Evolutionary conservation across 1,284 basidiomycete genomes (phyloP).

Genomic region (Apiotrichum mycotoxinovorans): DNA sequence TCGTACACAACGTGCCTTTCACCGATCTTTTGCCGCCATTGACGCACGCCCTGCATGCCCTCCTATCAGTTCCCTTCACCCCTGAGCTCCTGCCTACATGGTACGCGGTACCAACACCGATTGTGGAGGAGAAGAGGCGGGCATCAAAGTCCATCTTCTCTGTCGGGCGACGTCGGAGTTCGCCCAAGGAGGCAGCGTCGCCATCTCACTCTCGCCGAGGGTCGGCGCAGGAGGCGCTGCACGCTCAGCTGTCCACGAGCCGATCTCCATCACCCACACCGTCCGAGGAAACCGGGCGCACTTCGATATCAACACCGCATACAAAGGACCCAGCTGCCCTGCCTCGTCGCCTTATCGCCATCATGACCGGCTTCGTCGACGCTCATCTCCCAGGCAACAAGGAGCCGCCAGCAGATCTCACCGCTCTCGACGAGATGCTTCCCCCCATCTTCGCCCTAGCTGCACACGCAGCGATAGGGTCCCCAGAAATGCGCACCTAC

Average conservation of each 20-base stretch:
- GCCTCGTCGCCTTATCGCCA: constrained; percentile 24
- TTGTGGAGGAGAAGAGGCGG: not conserved
- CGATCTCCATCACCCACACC: constrained; percentile 15
- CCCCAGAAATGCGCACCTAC: constrained; percentile 57
- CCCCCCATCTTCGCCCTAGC: constrained; percentile 71
- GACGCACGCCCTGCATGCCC: constrained; percentile 36
- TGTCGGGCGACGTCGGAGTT: not conserved
- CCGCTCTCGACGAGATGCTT: constrained; percentile 67
- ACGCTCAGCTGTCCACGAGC: not conserved
- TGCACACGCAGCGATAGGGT: constrained; percentile 63
- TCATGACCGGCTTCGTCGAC: constrained; percentile 31
- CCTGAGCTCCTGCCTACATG: constrained; percentile 32
- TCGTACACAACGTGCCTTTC: constrained; percentile 32
- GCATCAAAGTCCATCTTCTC: not conserved
- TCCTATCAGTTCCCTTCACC: constrained; percentile 38
- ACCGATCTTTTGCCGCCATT: constrained; percentile 36
- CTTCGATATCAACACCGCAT: not conserved
- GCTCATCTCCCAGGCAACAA: constrained; percentile 26
- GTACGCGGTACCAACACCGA: constrained; percentile 16
- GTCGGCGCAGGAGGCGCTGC: not conserved
- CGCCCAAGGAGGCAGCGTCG: not conserved
- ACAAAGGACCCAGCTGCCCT: constrained; percentile 22
- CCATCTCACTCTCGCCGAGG: constrained; percentile 1
- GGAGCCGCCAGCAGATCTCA: constrained; percentile 32
- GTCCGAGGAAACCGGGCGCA: not conserved